Evolutionary conservation across 352 stramenopile genomes (phyloP), one percentile per base, ranked within the genome.

Genomic region (Pythium rhizo-oryzae): DNA sequence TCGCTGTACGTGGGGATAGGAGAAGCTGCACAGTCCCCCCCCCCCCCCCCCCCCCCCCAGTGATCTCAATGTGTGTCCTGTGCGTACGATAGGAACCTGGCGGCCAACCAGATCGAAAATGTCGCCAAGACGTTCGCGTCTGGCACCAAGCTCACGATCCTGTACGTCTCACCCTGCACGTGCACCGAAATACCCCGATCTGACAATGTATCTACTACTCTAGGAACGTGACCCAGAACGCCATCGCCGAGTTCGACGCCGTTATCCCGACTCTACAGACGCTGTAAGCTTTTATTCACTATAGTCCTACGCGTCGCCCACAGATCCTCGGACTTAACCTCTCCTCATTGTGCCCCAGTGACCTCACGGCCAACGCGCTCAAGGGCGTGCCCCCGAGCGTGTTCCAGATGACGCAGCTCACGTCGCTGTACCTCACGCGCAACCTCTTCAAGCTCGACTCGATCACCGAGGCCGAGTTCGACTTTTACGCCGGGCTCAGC

Each of bases 401-500:
- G 24, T 87, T 89, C 73, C 59, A 65, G 30, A 82, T 77, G 28
- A 63, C 74, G n/a, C 58, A 70, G 43, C 70, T 91, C 51, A 74
- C 78, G 54, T 76, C 62, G 50, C 81, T 91, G 53, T 78, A 71
- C 57, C 72, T 90, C 56, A 61, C 67, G 15, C 61, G 21, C 51
- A 91, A 91, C 39, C 56, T 69, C n/a, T 89, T 89, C 57, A 71
- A 89, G 53, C 78, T 91, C 57, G 76, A 74, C 33, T 78, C 68
- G 15, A 61, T 91, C 37, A 85, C 82, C 24, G 59, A 70, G 7
- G 73, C 72, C 19, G 77, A 91, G 70, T 91, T 87, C 59, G 82
- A 91, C 59, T 91, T 89, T 55, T 91, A 85, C 65, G 82, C 82
- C 0, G 80, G 82, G 8, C 71, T 91, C 11, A 71, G 69, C 12